phyloP scores from a whole-genome alignment of 345 rosid species.

The Lepidium sativum region DNA sequence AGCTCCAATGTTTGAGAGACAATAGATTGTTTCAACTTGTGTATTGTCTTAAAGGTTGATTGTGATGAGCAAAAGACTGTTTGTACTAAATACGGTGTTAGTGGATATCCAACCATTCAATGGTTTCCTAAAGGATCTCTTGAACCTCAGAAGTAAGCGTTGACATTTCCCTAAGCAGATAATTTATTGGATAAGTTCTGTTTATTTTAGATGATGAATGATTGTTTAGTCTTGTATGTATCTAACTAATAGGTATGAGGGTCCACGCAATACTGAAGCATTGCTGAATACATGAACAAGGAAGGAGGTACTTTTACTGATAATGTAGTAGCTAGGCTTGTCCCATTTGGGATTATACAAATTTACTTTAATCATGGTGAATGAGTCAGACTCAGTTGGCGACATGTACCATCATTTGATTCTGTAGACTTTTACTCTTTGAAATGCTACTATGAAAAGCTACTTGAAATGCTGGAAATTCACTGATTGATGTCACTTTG shows the following conservation, averaged over 20 bases:
- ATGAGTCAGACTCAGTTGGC: not conserved
- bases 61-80: conserved; percentile 93
- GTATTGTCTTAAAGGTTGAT: conserved; percentile 62
- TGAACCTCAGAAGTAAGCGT: conserved; percentile 82
- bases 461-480: not conserved
- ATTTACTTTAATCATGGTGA: not conserved
- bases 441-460: too few relatives aligned
- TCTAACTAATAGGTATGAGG: conserved; percentile 58
- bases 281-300: conserved; percentile 77
- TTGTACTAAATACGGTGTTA: conserved; percentile 85
- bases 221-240: not conserved
- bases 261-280: conserved; percentile 76
- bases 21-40: conserved; percentile 8
- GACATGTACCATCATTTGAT: not conserved
- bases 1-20: not conserved
- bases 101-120: conserved; percentile 89
- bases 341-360: not conserved
- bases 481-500: not conserved
- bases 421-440: not conserved
- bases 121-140: conserved; percentile 97
- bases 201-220: not conserved
- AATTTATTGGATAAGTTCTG: not conserved
- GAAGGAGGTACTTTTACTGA: conserved; percentile 66
- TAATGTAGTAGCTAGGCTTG: not conserved
- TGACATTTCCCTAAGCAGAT: not conserved